A percentile compares a stretch with the other conserved stretches of the same genome.
Conservation (phyloP, 2,329 filamentous ascomycete species). For the Colletotrichum sp. region DNA sequence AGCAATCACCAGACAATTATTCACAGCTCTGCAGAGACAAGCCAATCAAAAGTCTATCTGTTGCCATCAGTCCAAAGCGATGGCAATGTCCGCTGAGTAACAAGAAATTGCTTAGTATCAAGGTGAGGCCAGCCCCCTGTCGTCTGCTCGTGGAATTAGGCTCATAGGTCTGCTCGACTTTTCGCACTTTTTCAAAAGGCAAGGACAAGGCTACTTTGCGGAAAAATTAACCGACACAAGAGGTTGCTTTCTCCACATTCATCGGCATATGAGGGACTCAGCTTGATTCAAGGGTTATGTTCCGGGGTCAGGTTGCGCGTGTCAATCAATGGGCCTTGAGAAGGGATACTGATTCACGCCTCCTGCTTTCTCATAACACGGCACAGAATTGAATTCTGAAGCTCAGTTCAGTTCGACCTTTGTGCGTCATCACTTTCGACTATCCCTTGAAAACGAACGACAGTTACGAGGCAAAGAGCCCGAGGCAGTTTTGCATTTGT, state of each 20-base stretch:
- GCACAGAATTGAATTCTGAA: background rate
- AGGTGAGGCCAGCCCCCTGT: background rate
- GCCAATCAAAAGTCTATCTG: background rate
- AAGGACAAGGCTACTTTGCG: background rate
- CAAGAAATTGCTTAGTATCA: too few species aligned
- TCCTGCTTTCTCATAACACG: background rate
- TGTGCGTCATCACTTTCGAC: background rate
- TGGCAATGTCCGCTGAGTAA: background rate
- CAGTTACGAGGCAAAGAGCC: background rate
- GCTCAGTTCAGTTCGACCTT: background rate
- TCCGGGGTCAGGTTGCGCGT: background rate
- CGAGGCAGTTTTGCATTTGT: background rate
- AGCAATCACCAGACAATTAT: too few species aligned
- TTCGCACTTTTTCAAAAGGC: background rate
- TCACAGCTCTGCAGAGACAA: background rate
- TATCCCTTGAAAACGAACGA: background rate
- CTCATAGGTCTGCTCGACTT: background rate
- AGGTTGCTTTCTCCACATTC: background rate
- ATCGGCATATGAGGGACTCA: background rate
- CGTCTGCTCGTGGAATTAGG: background rate
- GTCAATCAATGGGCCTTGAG: accelerated
- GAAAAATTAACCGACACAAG: background rate
- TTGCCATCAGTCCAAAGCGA: background rate
- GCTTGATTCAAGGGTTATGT: background rate
- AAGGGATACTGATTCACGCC: background rate